Evolutionary conservation across 352 stramenopile genomes (phyloP).

Genomic region (Pythium folliculosum): DNA sequence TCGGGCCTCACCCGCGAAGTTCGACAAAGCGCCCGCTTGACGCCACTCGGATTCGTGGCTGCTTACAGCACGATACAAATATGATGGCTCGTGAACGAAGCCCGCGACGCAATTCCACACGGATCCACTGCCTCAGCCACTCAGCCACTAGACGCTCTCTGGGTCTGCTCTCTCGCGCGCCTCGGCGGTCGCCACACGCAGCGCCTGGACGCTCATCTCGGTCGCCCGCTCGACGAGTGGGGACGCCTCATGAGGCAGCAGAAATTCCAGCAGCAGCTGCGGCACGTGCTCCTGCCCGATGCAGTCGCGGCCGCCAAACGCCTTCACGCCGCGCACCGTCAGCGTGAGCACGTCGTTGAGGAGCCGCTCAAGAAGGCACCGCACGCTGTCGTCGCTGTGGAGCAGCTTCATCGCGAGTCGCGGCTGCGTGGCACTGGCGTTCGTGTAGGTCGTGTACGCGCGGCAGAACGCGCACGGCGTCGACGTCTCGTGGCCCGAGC

Average conservation of each 20-base stretch:
- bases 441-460: conserved; percentile 4
- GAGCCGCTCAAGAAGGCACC: conserved; percentile 18
- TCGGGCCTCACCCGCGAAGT: too few relatives aligned
- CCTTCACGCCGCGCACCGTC: conserved; percentile 11
- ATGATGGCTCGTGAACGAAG: too few relatives aligned
- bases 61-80: too few relatives aligned
- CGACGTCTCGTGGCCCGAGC: conserved; percentile 11
- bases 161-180: background rate
- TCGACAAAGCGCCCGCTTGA: too few relatives aligned
- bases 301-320: conserved; percentile 19
- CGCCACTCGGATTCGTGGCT: too few relatives aligned
- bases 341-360: conserved; percentile 22
- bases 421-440: conserved; percentile 12
- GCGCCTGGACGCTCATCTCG: conserved; percentile 14
- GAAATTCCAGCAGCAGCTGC: conserved; percentile 17
- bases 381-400: conserved; percentile 7
- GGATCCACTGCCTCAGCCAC: background rate
- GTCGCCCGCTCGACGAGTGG: background rate
- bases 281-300: conserved; percentile 18
- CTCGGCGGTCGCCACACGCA: conserved; percentile 2
- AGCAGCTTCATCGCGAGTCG: conserved; percentile 17
- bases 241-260: conserved; percentile 17
- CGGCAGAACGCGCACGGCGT: conserved; percentile 15
- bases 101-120: too few relatives aligned
- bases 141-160: background rate